phyloP scores from a whole-genome alignment of 2,329 filamentous ascomycete species.

The Paramyrothecium sp. region DNA sequence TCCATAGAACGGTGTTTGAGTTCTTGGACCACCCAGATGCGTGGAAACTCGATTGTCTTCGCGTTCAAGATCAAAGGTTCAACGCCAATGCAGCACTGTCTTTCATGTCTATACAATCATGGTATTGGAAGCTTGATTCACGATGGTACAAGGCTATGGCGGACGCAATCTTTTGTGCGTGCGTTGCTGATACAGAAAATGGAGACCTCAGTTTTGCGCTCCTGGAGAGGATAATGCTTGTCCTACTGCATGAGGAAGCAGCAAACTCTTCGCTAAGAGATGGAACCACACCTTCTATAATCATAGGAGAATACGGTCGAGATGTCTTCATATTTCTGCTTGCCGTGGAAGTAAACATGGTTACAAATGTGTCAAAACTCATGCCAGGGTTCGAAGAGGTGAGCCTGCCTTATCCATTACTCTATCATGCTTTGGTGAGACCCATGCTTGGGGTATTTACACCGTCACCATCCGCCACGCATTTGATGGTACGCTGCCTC shows the following conservation, averaged over 20 bases:
- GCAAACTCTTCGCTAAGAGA: not conserved
- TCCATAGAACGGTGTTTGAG: not conserved
- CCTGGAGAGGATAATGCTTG: not conserved
- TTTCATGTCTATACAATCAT: not conserved
- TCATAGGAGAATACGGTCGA: not conserved
- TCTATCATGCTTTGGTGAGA: not conserved
- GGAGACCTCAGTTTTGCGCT: not conserved
- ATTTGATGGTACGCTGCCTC: not conserved
- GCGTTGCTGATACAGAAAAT: not conserved
- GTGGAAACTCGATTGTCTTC: not conserved
- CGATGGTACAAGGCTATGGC: not conserved
- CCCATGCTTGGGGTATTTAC: not conserved
- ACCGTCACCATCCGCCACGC: not conserved
- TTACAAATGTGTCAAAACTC: not conserved
- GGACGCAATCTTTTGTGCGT: not conserved
- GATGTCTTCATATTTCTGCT: not conserved
- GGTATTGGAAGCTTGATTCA: not conserved
- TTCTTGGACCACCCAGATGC: not conserved
- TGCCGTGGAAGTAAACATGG: slow-evolving; percentile 1
- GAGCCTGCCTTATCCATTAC: not conserved
- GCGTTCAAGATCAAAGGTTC: not conserved
- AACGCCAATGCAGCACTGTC: not conserved
- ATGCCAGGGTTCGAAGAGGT: not conserved
- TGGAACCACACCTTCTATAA: not conserved
- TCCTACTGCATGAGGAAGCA: not conserved